Conservation (phyloP, 2,329 filamentous ascomycete genomes). For the Drechslerella dactyloides region DNA sequence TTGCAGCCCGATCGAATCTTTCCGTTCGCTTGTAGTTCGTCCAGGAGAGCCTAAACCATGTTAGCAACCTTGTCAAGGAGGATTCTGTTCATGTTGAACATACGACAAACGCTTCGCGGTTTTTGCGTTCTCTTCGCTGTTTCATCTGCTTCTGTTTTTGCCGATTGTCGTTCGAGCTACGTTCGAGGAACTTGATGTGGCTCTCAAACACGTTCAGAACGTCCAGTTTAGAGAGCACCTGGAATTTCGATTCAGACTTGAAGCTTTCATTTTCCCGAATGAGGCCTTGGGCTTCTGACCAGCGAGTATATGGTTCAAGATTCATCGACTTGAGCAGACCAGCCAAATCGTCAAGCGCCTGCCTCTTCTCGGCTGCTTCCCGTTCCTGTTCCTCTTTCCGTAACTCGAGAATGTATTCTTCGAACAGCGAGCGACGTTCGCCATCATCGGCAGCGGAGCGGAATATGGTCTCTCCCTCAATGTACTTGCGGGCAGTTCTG, state of each 20-base stretch:
- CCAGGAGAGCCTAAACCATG: conserved; percentile 65
- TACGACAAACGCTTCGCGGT: conserved; percentile 76
- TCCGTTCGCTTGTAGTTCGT: conserved; percentile 74
- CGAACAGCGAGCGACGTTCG: conserved; percentile 87
- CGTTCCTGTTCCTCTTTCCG: conserved; percentile 80
- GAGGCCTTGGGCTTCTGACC: conserved; percentile 84
- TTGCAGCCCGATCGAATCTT: conserved; percentile 89
- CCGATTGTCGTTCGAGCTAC: conserved; percentile 85
- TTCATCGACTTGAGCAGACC: conserved; percentile 78
- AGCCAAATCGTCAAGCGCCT: conserved; percentile 82
- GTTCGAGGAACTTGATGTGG: conserved; percentile 90
- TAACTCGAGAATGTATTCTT: conserved; percentile 87
- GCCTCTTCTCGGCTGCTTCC: conserved; percentile 74
- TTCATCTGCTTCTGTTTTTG: conserved; percentile 86
- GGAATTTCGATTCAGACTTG: conserved; percentile 82
- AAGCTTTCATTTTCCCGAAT: conserved; percentile 80
- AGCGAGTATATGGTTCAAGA: conserved; percentile 90
- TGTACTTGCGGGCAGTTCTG: conserved; percentile 81
- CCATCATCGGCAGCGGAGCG: conserved; percentile 85
- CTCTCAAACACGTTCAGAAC: conserved; percentile 91
- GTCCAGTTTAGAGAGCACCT: conserved; percentile 83
- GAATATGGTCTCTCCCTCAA: conserved; percentile 95
- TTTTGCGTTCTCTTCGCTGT: conserved; percentile 80
- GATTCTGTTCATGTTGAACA: conserved; percentile 12
- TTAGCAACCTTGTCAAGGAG: conserved; percentile 2